Conservation (phyloP, 176 grass and related monocot species). For the Aegilops sharonensis region DNA sequence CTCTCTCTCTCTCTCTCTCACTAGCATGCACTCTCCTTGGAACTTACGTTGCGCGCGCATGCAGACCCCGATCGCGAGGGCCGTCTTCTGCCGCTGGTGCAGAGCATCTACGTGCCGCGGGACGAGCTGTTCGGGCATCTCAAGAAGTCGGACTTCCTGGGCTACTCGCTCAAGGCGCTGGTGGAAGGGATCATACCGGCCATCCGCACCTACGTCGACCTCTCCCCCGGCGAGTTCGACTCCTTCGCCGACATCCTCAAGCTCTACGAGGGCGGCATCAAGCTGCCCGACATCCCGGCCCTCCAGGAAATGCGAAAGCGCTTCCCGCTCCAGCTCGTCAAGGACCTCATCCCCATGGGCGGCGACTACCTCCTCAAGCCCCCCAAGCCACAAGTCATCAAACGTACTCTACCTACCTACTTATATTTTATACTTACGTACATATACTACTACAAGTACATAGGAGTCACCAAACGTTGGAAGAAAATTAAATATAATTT, state of each 20-base stretch:
- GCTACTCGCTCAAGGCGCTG: neutral
- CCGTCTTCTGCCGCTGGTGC: neutral
- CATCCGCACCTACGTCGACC: neutral
- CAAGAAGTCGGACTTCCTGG: neutral
- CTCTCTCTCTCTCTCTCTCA: neutral
- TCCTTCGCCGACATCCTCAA: neutral
- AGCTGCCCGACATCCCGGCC: slow-evolving; percentile 4
- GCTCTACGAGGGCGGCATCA: neutral
- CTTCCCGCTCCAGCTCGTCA: neutral
- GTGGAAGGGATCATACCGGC: neutral
- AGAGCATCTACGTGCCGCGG: neutral
- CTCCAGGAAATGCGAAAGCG: neutral
- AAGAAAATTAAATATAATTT: no score
- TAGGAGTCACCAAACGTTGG: no score
- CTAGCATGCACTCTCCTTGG: no score
- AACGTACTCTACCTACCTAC: neutral
- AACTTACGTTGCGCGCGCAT: no score
- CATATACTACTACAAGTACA: no score
- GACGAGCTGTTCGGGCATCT: slow-evolving; percentile 19
- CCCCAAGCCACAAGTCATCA: neutral
- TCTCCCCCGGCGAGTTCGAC: neutral
- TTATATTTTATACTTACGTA: neutral
- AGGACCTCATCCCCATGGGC: neutral
- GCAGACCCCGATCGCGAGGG: neutral
- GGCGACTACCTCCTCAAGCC: slow-evolving; percentile 6